Evolutionary conservation across 352 stramenopile species (phyloP).

Genomic region (Globisporangium cylindrosporum): DNA sequence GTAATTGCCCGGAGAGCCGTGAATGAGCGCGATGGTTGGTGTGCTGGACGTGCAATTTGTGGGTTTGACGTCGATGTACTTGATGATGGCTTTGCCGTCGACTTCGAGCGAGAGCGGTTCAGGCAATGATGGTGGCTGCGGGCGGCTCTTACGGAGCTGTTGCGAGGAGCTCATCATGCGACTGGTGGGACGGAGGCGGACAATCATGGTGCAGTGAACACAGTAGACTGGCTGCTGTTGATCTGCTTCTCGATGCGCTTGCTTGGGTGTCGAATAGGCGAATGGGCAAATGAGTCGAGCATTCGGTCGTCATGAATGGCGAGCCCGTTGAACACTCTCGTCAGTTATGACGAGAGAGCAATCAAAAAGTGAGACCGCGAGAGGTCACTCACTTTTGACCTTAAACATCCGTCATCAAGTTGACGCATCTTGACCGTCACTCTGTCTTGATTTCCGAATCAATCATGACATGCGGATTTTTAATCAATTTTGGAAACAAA

Average conservation of each 20-base stretch:
- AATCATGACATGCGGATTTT: not conserved
- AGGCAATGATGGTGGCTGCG: constrained; percentile 19
- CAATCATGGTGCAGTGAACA: too few relatives aligned
- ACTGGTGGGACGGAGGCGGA: not conserved
- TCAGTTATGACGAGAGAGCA: too few relatives aligned
- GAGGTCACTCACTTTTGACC: too few relatives aligned
- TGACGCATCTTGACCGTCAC: constrained; percentile 3
- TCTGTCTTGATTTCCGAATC: not conserved
- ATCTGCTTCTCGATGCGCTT: not conserved
- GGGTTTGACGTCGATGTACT: constrained; percentile 36
- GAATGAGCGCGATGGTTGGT: constrained; percentile 35
- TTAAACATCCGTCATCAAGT: not conserved
- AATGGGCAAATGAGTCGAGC: not conserved
- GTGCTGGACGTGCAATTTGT: not conserved
- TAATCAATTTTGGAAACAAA: too few relatives aligned
- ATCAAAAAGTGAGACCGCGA: too few relatives aligned
- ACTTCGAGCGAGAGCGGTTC: constrained; percentile 25
- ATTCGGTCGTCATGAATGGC: not conserved
- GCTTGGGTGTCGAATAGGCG: not conserved
- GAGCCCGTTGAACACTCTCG: not conserved
- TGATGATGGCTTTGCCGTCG: constrained; percentile 35
- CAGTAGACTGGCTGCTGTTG: not conserved
- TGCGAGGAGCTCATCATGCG: constrained; percentile 6
- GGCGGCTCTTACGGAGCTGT: not conserved
- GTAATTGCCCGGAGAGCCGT: constrained; percentile 63